Conservation (phyloP, 2,329 filamentous ascomycete genomes). For the Penicillium sp. region DNA sequence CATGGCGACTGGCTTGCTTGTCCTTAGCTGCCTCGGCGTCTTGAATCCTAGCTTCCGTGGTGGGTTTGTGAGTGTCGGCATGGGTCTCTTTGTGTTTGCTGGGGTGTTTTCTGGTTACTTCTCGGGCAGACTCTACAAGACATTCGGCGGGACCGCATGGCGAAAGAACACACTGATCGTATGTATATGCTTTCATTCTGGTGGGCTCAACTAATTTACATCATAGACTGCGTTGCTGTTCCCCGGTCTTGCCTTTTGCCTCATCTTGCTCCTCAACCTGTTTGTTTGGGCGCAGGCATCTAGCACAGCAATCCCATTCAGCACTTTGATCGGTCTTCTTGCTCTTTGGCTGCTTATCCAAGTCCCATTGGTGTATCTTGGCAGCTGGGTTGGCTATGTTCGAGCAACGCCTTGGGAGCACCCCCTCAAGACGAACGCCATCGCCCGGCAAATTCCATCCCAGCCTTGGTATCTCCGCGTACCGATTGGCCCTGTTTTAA, state of each 20-base stretch:
- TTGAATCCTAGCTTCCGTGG: constrained; percentile 88
- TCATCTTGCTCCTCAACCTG: constrained; percentile 78
- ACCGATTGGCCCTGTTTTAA: constrained; percentile 66
- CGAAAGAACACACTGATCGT: constrained; percentile 71
- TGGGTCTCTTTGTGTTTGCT: constrained; percentile 80
- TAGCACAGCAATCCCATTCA: constrained; percentile 82
- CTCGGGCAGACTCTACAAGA: constrained; percentile 79
- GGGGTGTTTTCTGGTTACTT: constrained; percentile 87
- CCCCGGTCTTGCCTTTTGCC: constrained; percentile 73
- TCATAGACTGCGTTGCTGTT: constrained; percentile 70
- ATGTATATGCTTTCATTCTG: constrained; percentile 21
- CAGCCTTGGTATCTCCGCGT: constrained; percentile 75
- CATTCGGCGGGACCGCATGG: constrained; percentile 75
- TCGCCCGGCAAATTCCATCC: constrained; percentile 72
- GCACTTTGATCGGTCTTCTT: constrained; percentile 72
- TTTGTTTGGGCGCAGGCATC: constrained; percentile 91
- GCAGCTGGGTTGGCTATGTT: constrained; percentile 75
- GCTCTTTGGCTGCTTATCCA: constrained; percentile 84
- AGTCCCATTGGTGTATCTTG: constrained; percentile 78
- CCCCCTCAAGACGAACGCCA: constrained; percentile 73
- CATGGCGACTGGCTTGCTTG: constrained; percentile 72
- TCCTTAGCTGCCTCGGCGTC: constrained; percentile 73
- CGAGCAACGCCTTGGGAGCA: constrained; percentile 72
- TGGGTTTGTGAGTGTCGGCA: constrained; percentile 80
- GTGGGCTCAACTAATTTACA: constrained; percentile 16